Conservation (phyloP, 1,284 basidiomycete species). For the Kwoniella shivajii region DNA sequence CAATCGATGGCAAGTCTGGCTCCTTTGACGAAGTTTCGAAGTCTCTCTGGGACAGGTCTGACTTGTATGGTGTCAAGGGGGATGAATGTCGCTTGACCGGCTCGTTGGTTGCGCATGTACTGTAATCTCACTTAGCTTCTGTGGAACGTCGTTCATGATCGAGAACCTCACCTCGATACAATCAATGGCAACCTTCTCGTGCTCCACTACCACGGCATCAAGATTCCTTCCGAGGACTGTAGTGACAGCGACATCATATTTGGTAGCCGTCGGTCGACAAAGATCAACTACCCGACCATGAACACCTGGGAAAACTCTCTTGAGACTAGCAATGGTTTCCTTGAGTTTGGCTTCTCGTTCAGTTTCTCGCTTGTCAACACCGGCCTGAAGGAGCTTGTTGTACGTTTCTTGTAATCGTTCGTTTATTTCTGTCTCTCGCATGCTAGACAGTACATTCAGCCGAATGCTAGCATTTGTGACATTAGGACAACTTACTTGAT, state of each 20-base stretch:
- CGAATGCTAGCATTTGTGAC: background rate
- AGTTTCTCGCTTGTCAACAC: slow-evolving; percentile 79
- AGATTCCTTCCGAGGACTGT: slow-evolving; percentile 94
- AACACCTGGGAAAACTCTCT: slow-evolving; percentile 86
- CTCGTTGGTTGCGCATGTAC: slow-evolving; percentile 94
- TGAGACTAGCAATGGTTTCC: slow-evolving; percentile 79
- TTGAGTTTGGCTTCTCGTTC: slow-evolving; percentile 83
- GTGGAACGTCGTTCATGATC: background rate
- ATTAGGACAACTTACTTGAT: slow-evolving; percentile 47
- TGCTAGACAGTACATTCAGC: slow-evolving; percentile 58
- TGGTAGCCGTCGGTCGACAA: slow-evolving; percentile 87
- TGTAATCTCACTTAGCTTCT: slow-evolving; percentile 44
- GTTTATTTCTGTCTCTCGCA: slow-evolving; percentile 84
- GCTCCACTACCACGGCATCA: slow-evolving; percentile 93
- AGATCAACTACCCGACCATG: slow-evolving; percentile 88
- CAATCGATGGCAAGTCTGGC: slow-evolving; percentile 93
- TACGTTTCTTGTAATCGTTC: slow-evolving; percentile 84
- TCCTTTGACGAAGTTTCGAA: slow-evolving; percentile 85
- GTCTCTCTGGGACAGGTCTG: slow-evolving; percentile 92
- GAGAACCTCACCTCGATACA: slow-evolving; percentile 91
- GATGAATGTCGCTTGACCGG: slow-evolving; percentile 94
- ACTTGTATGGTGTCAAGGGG: slow-evolving; percentile 95
- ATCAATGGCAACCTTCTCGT: slow-evolving; percentile 94
- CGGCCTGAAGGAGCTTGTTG: slow-evolving; percentile 82
- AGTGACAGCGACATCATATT: slow-evolving; percentile 91